phyloP scores from a whole-genome alignment of 2,329 filamentous ascomycete species.

The Helotiales sp. region DNA sequence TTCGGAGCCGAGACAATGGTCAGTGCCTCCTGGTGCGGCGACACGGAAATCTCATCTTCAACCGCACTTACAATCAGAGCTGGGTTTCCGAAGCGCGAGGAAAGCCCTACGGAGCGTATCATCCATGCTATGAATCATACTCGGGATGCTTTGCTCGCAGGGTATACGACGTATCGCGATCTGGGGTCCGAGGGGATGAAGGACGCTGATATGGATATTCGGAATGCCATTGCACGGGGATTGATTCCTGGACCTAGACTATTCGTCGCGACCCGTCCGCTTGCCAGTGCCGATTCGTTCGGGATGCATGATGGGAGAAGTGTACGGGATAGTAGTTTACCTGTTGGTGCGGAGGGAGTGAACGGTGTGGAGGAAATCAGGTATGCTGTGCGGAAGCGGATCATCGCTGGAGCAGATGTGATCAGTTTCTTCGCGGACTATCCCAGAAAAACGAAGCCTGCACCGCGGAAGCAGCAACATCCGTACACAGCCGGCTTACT shows the following conservation, averaged over 20 bases:
- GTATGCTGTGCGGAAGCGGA: constrained; percentile 51
- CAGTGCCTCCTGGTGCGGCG: neutral
- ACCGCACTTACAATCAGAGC: constrained; percentile 42
- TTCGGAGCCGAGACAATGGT: neutral
- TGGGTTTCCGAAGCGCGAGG: constrained; percentile 59
- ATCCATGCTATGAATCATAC: constrained; percentile 58
- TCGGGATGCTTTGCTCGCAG: constrained; percentile 53
- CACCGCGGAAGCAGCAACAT: constrained; percentile 39
- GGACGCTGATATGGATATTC: constrained; percentile 55
- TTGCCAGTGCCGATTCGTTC: constrained; percentile 57
- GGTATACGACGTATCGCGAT: constrained; percentile 64
- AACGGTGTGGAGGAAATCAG: constrained; percentile 55
- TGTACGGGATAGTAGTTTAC: constrained; percentile 37
- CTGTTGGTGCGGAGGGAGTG: constrained; percentile 49
- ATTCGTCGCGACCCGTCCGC: constrained; percentile 58
- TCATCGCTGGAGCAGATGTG: constrained; percentile 55
- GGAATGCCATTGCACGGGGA: constrained; percentile 59
- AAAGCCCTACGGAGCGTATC: constrained; percentile 60
- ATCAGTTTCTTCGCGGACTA: constrained; percentile 60
- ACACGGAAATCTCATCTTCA: neutral
- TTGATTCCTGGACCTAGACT: constrained; percentile 59
- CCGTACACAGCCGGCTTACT: constrained; percentile 8
- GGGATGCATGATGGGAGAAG: constrained; percentile 52
- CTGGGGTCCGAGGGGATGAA: constrained; percentile 58
- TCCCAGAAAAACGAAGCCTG: constrained; percentile 48